Percentiles rank a stretch among this genome's conserved stretches.
These are phyloP conservation scores for Combretum micranthum DNA, from an alignment of 345 rosid species.

Conservation along the genomic window DNA sequence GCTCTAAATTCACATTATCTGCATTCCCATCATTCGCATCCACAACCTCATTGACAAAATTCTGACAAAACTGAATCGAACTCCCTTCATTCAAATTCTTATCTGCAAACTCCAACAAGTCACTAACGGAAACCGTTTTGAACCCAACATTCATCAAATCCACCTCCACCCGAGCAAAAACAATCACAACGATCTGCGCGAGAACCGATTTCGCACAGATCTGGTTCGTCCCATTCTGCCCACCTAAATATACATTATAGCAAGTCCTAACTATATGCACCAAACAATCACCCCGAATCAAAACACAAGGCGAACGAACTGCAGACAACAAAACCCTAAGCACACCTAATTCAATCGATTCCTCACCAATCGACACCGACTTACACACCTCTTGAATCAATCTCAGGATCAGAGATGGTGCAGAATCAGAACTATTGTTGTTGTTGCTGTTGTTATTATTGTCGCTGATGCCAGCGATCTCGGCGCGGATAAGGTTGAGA, in stretches of 20 bases:
- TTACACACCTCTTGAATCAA: constrained; percentile 35
- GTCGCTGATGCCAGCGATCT: constrained; percentile 30
- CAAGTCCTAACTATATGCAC: constrained; percentile 74
- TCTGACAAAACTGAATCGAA: constrained; percentile 70
- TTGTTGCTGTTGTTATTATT: constrained; percentile 5
- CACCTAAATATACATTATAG: constrained; percentile 82
- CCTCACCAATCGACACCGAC: constrained; percentile 66
- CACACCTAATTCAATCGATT: constrained; percentile 62
- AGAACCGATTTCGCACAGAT: constrained; percentile 89
- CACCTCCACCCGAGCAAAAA: constrained; percentile 68
- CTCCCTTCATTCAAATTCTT: constrained; percentile 89
- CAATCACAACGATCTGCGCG: constrained; percentile 74
- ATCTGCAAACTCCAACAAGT: constrained; percentile 72
- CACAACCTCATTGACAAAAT: constrained; percentile 61
- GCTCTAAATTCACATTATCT: constrained; percentile 30
- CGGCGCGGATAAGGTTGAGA: constrained; percentile 54
- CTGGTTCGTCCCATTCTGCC: constrained; percentile 80
- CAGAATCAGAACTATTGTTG: constrained; percentile 26
- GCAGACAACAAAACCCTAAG: constrained; percentile 73
- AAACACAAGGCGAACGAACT: constrained; percentile 58
- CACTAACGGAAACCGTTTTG: constrained; percentile 54
- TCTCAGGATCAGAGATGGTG: constrained; percentile 14
- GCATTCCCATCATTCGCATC: constrained; percentile 55
- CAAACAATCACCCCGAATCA: constrained; percentile 79
- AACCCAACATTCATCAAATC: constrained; percentile 46